Evolutionary conservation across 2,329 filamentous ascomycete species (phyloP).

Genomic region (Acephala macrosclerotiorum): DNA sequence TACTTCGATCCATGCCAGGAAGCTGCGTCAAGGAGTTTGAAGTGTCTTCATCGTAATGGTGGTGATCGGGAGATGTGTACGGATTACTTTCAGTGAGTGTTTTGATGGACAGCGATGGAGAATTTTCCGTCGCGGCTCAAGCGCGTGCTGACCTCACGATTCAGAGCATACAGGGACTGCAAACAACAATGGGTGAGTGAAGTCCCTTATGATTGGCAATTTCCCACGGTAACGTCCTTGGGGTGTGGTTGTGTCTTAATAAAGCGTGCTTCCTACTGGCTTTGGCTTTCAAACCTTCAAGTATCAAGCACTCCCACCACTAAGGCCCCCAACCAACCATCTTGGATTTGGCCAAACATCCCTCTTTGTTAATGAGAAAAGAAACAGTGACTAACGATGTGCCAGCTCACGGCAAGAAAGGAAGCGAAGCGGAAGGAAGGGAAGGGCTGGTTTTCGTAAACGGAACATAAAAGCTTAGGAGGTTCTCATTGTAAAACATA

Average conservation of each 20-base stretch:
- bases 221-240: too few species aligned
- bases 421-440: conserved; percentile 50
- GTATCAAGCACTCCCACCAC: not conserved
- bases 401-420: conserved; percentile 53
- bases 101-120: not conserved
- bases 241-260: not conserved
- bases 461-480: too few species aligned
- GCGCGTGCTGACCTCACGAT: conserved; percentile 11
- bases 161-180: conserved; percentile 89
- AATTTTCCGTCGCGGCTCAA: not conserved
- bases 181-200: conserved; percentile 90
- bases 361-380: not conserved
- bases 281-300: not conserved
- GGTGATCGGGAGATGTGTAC: conserved; percentile 89
- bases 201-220: not conserved
- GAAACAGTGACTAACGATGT: conserved; percentile 11
- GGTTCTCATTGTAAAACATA: not conserved
- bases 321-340: not conserved
- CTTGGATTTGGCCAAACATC: not conserved
- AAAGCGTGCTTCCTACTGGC: not conserved
- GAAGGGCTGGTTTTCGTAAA: conserved; percentile 39
- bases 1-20: conserved; percentile 97
- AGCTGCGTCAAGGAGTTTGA: conserved; percentile 83
- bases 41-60: conserved; percentile 86
- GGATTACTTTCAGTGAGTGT: conserved; percentile 92